These are phyloP conservation scores for Hibiscus tridactylites DNA, from an alignment of 345 rosid genomes.

Conservation along the genomic window DNA sequence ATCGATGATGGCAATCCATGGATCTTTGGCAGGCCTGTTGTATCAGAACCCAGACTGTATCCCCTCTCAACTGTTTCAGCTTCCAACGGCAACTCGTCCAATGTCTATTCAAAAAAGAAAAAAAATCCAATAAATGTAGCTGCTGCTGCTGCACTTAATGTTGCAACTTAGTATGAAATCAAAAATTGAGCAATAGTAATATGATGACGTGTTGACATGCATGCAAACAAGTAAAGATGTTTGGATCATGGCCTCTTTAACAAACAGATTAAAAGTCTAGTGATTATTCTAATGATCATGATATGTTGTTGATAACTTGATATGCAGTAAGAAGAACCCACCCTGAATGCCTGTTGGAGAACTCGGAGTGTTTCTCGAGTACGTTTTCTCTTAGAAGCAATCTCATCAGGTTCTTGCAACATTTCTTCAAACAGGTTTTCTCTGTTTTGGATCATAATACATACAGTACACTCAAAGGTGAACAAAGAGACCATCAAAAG, in stretches of 20 bases:
- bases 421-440: conserved; percentile 96
- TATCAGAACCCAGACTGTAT: conserved; percentile 48
- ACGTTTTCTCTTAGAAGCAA: conserved; percentile 74
- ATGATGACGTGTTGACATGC: background rate
- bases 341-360: conserved; percentile 91
- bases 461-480: background rate
- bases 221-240: background rate
- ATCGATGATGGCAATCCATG: conserved; percentile 61
- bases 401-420: conserved; percentile 95
- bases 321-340: conserved; percentile 23
- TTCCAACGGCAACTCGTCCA: conserved; percentile 92
- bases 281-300: background rate
- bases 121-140: background rate
- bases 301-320: background rate
- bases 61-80: conserved; percentile 85
- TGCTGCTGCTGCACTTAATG: background rate
- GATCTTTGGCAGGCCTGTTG: conserved; percentile 70
- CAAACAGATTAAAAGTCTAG: too few species aligned
- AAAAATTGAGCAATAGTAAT: background rate
- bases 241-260: background rate
- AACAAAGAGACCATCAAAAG: background rate
- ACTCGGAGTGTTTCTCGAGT: conserved; percentile 73
- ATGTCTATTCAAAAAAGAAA: conserved; percentile 34
- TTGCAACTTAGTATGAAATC: background rate
- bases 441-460: conserved; percentile 36